Base-by-base conservation (phyloP, 129 eudicot species). In the Flaveria bidentis region DNA sequence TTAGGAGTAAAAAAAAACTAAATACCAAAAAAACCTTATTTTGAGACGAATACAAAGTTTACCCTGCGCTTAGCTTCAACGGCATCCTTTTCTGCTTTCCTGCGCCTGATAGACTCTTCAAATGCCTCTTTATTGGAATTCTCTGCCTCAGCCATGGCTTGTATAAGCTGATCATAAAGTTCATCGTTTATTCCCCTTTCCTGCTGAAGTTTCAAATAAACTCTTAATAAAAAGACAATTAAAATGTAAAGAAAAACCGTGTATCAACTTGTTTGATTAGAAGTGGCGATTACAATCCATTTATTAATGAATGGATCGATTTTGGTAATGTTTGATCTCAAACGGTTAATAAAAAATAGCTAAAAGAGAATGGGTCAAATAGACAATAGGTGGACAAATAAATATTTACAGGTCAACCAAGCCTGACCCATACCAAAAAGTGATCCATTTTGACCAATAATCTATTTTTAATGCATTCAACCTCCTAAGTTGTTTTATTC, bases 1-100 rank as follows among this genome's bases (percentile, higher is more conserved):
- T 28, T 26, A 18, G 9, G 10, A 18, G 26, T 41, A 73, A 22
- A 16, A 20, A 20, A 39, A 3, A 25, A 46, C 1, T 30, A 5
- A 46, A 7, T 28, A 57, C 4, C 61, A 72, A 71, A 72, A 50
- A 18, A 26, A 22, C 20, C 66, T 52, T 66, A 44, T 44, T 56
- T 77, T 23, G 36, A 55, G 50, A 53, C 12, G 30, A 39, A 57
- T 53, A 41, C 51, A 45, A 74, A 65, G 47, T 62, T 86, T 87
- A 91, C 99, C 87, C 80, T 87, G 84, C 81, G 87, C 57, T 78
- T 77, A 74, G 97, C 97, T 60, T 81, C 91, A 55, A 86, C 87
- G 62, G 91, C 92, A 28, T 84, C 88, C 72, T 80, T 89, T 85
- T 95, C 97, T 65, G 97, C 97, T 78, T 89, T 89, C 72, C 83